phyloP scores from a whole-genome alignment of 176 grass and related monocot species.

The Paspalum notatum region DNA sequence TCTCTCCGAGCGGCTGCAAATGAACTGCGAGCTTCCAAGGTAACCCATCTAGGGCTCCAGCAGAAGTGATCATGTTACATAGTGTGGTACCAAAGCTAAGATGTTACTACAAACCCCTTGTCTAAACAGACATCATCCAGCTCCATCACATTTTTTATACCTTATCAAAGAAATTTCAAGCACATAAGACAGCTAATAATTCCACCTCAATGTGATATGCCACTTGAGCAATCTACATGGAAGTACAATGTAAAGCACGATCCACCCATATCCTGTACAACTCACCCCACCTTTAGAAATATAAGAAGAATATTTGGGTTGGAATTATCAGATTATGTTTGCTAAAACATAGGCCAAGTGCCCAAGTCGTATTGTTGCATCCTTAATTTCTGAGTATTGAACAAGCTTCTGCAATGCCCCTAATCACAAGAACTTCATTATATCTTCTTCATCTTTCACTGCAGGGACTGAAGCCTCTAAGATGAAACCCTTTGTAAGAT shows the following conservation, averaged over 20 bases:
- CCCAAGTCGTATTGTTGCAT: neutral
- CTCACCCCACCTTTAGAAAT: neutral
- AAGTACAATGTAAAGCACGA: neutral
- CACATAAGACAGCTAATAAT: neutral
- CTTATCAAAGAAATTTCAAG: neutral
- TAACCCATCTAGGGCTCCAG: conserved; percentile 24
- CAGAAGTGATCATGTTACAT: neutral
- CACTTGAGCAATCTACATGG: neutral
- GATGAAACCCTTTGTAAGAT: conserved; percentile 53
- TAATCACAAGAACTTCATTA: neutral
- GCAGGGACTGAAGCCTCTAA: conserved; percentile 69
- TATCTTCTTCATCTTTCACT: conserved; percentile 16
- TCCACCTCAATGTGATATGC: neutral
- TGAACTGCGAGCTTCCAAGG: conserved; percentile 87
- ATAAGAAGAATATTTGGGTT: neutral
- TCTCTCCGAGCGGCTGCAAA: conserved; percentile 82
- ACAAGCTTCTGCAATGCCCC: neutral
- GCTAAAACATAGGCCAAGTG: neutral
- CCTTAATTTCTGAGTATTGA: neutral
- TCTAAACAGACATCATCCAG: neutral
- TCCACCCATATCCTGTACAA: neutral
- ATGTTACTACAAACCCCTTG: neutral
- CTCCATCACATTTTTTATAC: neutral
- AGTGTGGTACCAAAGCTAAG: neutral
- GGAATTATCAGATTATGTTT: neutral